Percentiles rank a stretch among this genome's conserved stretches.
These are phyloP conservation scores for Omphalea diandra DNA, from an alignment of 441 rosid species.

Conservation along the genomic window DNA sequence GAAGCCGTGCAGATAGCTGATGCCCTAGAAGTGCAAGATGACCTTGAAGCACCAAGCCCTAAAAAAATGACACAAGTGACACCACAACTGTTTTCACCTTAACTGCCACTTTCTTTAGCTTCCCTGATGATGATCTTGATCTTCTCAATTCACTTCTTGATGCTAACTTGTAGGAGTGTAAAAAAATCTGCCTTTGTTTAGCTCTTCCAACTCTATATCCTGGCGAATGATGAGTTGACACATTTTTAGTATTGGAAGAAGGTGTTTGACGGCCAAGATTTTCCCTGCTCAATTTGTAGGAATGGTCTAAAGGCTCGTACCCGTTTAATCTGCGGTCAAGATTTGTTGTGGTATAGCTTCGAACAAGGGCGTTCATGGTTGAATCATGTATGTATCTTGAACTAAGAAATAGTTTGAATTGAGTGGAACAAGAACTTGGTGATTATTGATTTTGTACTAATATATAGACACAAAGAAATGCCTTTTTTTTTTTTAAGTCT, in stretches of 20 bases:
- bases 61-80: conserved; percentile 29
- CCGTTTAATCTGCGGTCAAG: conserved; percentile 29
- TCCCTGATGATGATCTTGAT: conserved; percentile 24
- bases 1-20: conserved; percentile 29
- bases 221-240: conserved; percentile 16
- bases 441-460: not conserved
- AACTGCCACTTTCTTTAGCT: conserved; percentile 36
- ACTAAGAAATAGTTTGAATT: not conserved
- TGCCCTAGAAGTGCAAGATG: conserved; percentile 31
- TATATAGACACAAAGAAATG: not conserved
- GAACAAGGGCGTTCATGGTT: conserved; percentile 45
- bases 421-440: not conserved
- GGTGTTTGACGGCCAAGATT: conserved; percentile 17
- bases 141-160: conserved; percentile 28
- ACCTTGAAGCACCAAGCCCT: conserved; percentile 27
- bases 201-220: conserved; percentile 37
- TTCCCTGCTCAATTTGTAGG: not conserved
- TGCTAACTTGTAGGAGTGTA: conserved; percentile 42
- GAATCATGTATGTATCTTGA: not conserved
- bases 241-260: conserved; percentile 25
- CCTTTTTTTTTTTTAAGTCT: not conserved
- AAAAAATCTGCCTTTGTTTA: conserved; percentile 43
- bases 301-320: conserved; percentile 29
- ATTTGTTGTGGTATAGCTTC: conserved; percentile 32
- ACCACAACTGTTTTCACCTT: conserved; percentile 31